phyloP scores from a whole-genome alignment of 2,329 filamentous ascomycete species.

The Fusarium tupiense region DNA sequence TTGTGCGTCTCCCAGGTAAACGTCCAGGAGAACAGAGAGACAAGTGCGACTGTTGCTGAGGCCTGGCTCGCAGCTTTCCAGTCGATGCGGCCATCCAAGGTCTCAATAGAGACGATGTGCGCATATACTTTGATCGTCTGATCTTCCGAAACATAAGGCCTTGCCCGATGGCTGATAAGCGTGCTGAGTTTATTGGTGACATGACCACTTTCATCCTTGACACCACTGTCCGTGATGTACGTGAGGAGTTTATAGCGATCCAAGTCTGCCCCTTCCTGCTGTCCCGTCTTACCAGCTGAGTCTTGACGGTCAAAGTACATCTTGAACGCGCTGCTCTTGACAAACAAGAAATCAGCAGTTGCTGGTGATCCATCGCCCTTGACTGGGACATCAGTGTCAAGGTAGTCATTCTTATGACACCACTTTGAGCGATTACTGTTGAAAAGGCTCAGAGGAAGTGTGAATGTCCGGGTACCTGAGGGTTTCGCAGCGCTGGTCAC shows the following conservation, averaged over 20 bases:
- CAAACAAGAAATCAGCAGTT: neutral
- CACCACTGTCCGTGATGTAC: neutral
- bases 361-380: neutral
- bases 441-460: neutral
- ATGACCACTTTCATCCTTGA: neutral
- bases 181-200: neutral
- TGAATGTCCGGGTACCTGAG: neutral
- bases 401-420: neutral
- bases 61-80: neutral
- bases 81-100: neutral
- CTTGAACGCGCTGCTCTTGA: neutral
- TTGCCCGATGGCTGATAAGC: neutral
- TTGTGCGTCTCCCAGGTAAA: neutral
- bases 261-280: neutral
- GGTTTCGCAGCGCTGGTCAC: neutral
- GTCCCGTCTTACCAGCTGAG: fast-evolving
- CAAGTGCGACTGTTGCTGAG: neutral
- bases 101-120: neutral
- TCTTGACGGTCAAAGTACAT: neutral
- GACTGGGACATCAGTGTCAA: neutral
- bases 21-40: neutral
- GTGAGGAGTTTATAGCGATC: neutral
- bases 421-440: neutral
- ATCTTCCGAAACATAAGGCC: fast-evolving
- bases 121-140: neutral